Conservation (phyloP, 2,329 filamentous ascomycete genomes). For the Sclerotinia borealis region DNA sequence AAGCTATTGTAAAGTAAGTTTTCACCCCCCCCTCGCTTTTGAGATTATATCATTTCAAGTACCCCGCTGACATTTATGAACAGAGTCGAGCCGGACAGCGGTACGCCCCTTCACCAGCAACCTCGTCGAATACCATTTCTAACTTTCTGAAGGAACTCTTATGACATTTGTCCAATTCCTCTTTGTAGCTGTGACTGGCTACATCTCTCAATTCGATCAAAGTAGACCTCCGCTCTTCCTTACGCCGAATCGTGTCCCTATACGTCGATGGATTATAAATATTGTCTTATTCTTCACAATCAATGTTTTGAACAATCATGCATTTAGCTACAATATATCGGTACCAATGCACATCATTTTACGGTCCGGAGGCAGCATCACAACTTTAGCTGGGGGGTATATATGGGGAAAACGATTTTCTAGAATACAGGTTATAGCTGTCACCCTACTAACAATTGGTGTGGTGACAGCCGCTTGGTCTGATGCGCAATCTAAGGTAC, state of each 20-base stretch:
- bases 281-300: constrained; percentile 88
- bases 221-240: constrained; percentile 66
- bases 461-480: constrained; percentile 86
- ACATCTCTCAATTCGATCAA: constrained; percentile 66
- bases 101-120: constrained; percentile 41
- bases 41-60: background rate
- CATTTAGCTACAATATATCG: constrained; percentile 94
- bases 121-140: constrained; percentile 14
- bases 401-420: constrained; percentile 82
- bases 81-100: constrained; percentile 78
- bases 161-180: constrained; percentile 86
- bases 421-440: constrained; percentile 70
- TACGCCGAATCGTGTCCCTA: constrained; percentile 70
- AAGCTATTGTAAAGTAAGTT: constrained; percentile 86
- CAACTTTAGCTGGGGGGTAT: constrained; percentile 87
- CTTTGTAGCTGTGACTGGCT: constrained; percentile 73
- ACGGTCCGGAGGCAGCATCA: constrained; percentile 89
- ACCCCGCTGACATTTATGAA: constrained; percentile 21
- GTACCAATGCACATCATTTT: constrained; percentile 96
- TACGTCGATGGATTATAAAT: constrained; percentile 80
- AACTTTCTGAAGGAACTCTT: constrained; percentile 57
- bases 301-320: constrained; percentile 95
- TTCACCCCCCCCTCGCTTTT: constrained; percentile 1
- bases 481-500: constrained; percentile 77
- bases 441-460: constrained; percentile 75